phyloP scores from a whole-genome alignment of 1,284 basidiomycete species.

The Papiliotrema laurentii region DNA sequence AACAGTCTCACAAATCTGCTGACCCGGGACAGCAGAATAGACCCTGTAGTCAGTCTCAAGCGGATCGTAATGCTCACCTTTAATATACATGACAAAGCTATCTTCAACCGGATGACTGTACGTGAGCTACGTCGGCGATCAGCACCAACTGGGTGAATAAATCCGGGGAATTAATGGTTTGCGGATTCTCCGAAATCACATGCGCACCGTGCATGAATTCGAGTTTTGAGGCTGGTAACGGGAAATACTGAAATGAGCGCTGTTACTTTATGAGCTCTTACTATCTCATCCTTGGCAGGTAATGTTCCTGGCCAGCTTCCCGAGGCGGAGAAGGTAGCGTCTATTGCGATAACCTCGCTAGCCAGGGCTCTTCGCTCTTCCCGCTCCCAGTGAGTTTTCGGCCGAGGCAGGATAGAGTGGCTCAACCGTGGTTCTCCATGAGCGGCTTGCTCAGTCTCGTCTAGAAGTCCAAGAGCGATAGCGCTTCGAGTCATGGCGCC shows the following conservation, averaged over 20 bases:
- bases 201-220: constrained; percentile 22
- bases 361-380: constrained; percentile 32
- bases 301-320: constrained; percentile 32
- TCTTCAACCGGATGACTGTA: constrained; percentile 37
- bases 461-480: constrained; percentile 28
- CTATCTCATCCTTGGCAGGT: constrained; percentile 20
- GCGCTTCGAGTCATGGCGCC: constrained; percentile 20
- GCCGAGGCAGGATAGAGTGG: constrained; percentile 17
- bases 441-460: constrained; percentile 4
- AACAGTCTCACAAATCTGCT: constrained; percentile 17
- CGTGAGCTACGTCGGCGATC: constrained; percentile 2
- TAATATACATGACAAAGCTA: constrained; percentile 30
- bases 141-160: constrained; percentile 28
- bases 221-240: constrained; percentile 21
- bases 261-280: constrained; percentile 12
- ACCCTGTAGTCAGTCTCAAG: constrained; percentile 8
- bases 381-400: constrained; percentile 27
- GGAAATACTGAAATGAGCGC: constrained; percentile 29
- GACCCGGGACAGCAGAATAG: constrained; percentile 27
- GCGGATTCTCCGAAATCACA: constrained; percentile 31
- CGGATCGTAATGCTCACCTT: constrained; percentile 15
- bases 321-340: constrained; percentile 18
- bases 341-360: constrained; percentile 19
- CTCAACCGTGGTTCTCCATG: not conserved
- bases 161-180: constrained; percentile 27